These are phyloP conservation scores for Aquilaria sinensis DNA, from an alignment of 345 rosid genomes.

Conservation along the genomic window DNA sequence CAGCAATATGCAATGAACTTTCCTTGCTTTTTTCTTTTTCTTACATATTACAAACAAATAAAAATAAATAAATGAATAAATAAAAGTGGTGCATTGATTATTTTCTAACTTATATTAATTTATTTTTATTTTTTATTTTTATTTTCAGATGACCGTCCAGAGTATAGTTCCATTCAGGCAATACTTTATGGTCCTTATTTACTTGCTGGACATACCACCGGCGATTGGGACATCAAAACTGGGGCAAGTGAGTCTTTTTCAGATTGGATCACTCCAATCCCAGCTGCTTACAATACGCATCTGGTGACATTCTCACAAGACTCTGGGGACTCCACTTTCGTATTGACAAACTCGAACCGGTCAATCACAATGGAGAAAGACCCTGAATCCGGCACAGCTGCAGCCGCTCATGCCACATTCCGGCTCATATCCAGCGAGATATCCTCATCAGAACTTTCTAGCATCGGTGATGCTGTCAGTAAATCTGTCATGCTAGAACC, in stretches of 20 bases:
- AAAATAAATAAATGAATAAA: not conserved
- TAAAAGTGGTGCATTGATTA: not conserved
- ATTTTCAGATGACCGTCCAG: conserved; percentile 62
- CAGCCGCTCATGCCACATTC: conserved; percentile 59
- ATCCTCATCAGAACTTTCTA: conserved; percentile 10
- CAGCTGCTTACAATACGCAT: conserved; percentile 38
- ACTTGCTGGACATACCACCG: conserved; percentile 60
- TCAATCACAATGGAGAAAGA: conserved; percentile 52
- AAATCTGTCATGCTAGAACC: conserved; percentile 64
- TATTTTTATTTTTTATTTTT: not conserved
- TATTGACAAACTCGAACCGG: conserved; percentile 49
- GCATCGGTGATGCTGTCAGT: conserved; percentile 34
- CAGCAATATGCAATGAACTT: conserved; percentile 3
- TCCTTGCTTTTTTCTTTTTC: not conserved
- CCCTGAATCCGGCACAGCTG: conserved; percentile 52
- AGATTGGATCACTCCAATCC: conserved; percentile 59
- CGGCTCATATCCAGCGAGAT: conserved; percentile 36
- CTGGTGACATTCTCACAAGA: conserved; percentile 63
- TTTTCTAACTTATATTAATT: not conserved
- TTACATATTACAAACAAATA: too few relatives aligned
- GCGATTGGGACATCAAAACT: conserved; percentile 64
- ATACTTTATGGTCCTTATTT: conserved; percentile 89
- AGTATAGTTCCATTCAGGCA: conserved; percentile 64
- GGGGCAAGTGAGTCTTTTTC: conserved; percentile 28
- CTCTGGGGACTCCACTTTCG: conserved; percentile 37